Percentiles rank a stretch among this genome's conserved stretches.
Evolutionary conservation across 192 early-diverging fungal species (phyloP).

Genomic region (Rhizoclosmatium sp.): DNA sequence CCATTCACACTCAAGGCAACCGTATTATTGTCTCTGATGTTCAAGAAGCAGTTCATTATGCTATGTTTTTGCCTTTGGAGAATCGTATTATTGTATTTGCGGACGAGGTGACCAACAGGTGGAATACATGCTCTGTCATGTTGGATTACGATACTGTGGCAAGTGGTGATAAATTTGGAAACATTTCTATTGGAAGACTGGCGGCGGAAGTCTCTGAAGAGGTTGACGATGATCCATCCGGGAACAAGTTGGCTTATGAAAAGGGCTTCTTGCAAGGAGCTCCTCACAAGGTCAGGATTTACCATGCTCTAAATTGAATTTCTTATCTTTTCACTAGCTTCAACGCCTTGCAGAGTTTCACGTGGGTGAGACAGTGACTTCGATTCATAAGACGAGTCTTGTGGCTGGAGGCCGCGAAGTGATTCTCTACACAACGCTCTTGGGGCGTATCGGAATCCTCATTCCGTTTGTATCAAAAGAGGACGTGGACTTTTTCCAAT

Average conservation of each 20-base stretch:
- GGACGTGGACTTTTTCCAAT: conserved; percentile 93
- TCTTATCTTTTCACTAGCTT: conserved; percentile 53
- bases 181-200: conserved; percentile 81
- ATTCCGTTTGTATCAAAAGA: conserved; percentile 88
- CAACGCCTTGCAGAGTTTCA: conserved; percentile 79
- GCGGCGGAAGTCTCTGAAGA: conserved; percentile 69
- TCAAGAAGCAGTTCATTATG: conserved; percentile 87
- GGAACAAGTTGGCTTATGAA: conserved; percentile 81
- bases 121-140: conserved; percentile 80
- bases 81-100: conserved; percentile 91
- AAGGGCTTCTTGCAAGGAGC: conserved; percentile 85
- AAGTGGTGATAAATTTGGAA: conserved; percentile 97
- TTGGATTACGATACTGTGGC: conserved; percentile 93
- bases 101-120: conserved; percentile 90
- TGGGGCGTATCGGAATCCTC: conserved; percentile 84
- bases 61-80: conserved; percentile 71
- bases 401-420: conserved; percentile 88
- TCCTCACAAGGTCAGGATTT: conserved; percentile 74
- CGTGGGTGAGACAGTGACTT: conserved; percentile 88
- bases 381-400: conserved; percentile 78
- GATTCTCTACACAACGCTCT: conserved; percentile 85
- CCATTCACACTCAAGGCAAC: conserved; percentile 78
- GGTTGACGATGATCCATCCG: conserved; percentile 89
- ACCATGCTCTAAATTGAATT: not conserved
- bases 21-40: conserved; percentile 88